Evolutionary conservation across 371 early-diverging fungal species (phyloP).

Genomic region (Dinochytrium kinnereticum): DNA sequence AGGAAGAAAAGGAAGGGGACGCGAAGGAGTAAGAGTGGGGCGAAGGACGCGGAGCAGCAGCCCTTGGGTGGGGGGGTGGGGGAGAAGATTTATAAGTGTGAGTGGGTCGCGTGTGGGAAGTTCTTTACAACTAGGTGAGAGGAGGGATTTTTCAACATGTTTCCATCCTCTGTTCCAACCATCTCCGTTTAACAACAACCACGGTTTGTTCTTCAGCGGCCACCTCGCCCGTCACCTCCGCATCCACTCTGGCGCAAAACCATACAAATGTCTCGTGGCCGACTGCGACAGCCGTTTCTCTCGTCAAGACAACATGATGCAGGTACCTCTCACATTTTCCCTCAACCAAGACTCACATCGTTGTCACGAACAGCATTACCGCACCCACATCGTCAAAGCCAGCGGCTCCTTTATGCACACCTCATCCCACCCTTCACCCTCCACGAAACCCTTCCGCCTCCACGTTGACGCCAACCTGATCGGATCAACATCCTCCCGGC

Average conservation of each 20-base stretch:
- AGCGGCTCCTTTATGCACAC: neutral
- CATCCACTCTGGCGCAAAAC: conserved; percentile 38
- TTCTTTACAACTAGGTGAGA: conserved; percentile 13
- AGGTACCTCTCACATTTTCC: conserved; percentile 9
- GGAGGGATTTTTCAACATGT: neutral
- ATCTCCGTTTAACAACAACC: no score
- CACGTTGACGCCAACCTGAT: conserved; percentile 4
- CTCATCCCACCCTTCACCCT: neutral
- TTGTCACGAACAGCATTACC: conserved; percentile 72
- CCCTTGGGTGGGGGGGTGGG: neutral
- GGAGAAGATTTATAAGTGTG: conserved; percentile 7
- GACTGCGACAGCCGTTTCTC: conserved; percentile 39
- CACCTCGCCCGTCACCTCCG: conserved; percentile 37
- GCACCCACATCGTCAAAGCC: conserved; percentile 15
- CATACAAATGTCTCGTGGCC: conserved; percentile 31
- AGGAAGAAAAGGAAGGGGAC: neutral
- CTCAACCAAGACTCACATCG: neutral
- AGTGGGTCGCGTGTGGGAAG: conserved; percentile 23
- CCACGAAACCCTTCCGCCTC: neutral
- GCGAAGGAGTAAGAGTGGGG: neutral
- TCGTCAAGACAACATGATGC: conserved; percentile 51
- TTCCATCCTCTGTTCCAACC: no score
- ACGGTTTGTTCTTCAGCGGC: conserved; percentile 27
- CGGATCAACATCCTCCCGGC: neutral
- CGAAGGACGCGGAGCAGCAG: neutral